Percentiles rank a stretch among this genome's conserved stretches.
Conservation (phyloP, 2,329 filamentous ascomycete species). For the Fusarium drepaniforme region DNA sequence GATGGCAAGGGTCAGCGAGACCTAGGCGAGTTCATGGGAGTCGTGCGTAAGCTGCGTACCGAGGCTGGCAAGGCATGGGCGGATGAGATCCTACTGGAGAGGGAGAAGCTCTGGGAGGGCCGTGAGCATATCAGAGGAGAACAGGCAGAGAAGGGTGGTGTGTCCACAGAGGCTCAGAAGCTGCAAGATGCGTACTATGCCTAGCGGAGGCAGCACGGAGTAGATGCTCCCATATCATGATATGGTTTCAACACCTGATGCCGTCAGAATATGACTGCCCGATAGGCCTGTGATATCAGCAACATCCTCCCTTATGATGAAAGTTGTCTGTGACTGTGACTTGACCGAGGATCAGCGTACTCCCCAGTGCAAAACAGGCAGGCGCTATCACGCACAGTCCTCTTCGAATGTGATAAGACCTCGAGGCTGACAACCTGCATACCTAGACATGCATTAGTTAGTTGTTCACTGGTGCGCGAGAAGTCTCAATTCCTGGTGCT, state of each 20-base stretch:
- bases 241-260: background rate
- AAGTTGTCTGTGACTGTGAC: background rate
- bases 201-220: background rate
- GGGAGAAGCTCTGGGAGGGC: conserved; percentile 77
- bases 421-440: background rate
- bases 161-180: conserved; percentile 46
- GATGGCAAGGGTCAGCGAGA: conserved; percentile 73
- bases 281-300: background rate
- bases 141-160: conserved; percentile 53
- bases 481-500: background rate
- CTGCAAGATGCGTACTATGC: conserved; percentile 37
- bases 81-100: conserved; percentile 78
- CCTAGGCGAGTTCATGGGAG: conserved; percentile 87
- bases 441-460: background rate
- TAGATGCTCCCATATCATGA: background rate
- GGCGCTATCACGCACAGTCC: background rate
- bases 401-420: background rate
- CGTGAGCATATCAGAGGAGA: conserved; percentile 61
- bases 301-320: background rate
- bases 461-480: background rate
- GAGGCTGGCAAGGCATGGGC: conserved; percentile 87
- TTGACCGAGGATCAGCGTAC: background rate
- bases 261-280: background rate
- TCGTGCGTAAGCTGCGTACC: conserved; percentile 77
- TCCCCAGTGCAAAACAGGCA: background rate